Evolutionary conservation across 2,329 filamentous ascomycete genomes (phyloP).

Genomic region (Stagonosporopsis vannaccii): DNA sequence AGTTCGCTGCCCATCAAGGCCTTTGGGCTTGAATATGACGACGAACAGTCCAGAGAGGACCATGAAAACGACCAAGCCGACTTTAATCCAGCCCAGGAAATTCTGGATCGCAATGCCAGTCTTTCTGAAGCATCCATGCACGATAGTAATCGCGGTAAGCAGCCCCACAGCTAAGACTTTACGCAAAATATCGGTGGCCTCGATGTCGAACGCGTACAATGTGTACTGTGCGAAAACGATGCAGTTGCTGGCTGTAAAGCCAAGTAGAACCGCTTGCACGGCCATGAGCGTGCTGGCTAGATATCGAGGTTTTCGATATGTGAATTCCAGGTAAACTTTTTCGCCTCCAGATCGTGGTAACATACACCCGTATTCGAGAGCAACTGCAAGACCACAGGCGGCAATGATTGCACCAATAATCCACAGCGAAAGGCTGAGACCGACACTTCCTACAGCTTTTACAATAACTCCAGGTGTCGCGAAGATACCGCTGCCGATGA

Average conservation of each 20-base stretch:
- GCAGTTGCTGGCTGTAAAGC: slow-evolving; percentile 74
- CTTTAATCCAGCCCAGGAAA: slow-evolving; percentile 51
- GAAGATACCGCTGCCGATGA: slow-evolving; percentile 76
- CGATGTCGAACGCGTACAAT: slow-evolving; percentile 63
- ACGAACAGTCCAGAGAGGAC: slow-evolving; percentile 48
- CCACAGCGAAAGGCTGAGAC: slow-evolving; percentile 70
- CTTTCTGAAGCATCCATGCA: slow-evolving; percentile 49
- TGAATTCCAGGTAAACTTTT: slow-evolving; percentile 76
- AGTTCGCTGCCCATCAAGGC: slow-evolving; percentile 23
- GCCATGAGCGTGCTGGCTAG: slow-evolving; percentile 70
- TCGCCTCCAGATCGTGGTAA: slow-evolving; percentile 71
- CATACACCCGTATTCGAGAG: slow-evolving; percentile 75
- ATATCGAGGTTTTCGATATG: slow-evolving; percentile 68
- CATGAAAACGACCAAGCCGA: slow-evolving; percentile 50
- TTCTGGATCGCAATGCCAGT: slow-evolving; percentile 50
- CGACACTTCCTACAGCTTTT: slow-evolving; percentile 70
- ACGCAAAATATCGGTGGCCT: slow-evolving; percentile 59
- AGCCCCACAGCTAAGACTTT: slow-evolving; percentile 59
- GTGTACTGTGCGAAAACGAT: slow-evolving; percentile 73
- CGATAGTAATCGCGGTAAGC: slow-evolving; percentile 47
- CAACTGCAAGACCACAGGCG: slow-evolving; percentile 67
- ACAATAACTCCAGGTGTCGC: slow-evolving; percentile 74
- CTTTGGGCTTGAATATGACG: slow-evolving; percentile 36
- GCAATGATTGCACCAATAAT: slow-evolving; percentile 67
- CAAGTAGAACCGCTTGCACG: slow-evolving; percentile 68